Evolutionary conservation across 2,329 filamentous ascomycete genomes (phyloP).

Genomic region (Fusarium sp.): DNA sequence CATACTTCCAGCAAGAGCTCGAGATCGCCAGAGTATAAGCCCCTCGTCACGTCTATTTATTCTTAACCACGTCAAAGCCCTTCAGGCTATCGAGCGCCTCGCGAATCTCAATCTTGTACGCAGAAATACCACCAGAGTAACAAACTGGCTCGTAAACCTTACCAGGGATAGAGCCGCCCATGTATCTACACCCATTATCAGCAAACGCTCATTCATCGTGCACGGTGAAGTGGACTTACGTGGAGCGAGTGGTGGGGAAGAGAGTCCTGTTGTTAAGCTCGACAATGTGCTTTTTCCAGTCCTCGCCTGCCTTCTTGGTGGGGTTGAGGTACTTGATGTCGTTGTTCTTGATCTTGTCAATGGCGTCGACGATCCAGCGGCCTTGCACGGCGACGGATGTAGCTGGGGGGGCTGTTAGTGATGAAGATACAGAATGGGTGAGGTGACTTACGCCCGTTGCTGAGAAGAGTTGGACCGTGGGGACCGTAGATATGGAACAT

Average conservation of each 20-base stretch:
- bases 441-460: constrained; percentile 56
- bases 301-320: constrained; percentile 53
- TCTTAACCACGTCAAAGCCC: constrained; percentile 36
- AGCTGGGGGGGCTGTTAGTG: constrained; percentile 32
- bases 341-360: constrained; percentile 58
- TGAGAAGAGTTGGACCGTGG: constrained; percentile 64
- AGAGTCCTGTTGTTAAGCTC: constrained; percentile 57
- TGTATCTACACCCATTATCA: constrained; percentile 56
- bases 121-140: constrained; percentile 54
- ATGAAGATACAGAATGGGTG: rapidly evolving
- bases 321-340: constrained; percentile 62
- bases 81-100: constrained; percentile 30
- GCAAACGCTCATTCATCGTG: rapidly evolving
- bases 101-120: constrained; percentile 44
- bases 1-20: not conserved
- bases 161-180: constrained; percentile 64
- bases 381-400: constrained; percentile 64
- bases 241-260: constrained; percentile 55
- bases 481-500: constrained; percentile 65
- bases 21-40: not conserved
- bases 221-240: not conserved
- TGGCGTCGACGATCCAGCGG: constrained; percentile 62
- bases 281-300: constrained; percentile 61
- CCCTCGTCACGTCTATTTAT: not conserved
- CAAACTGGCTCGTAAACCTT: constrained; percentile 63